Percentiles rank a stretch among this genome's conserved stretches.
phyloP scores from a whole-genome alignment of 2,329 filamentous ascomycete genomes.

The Ophiostoma populinum region DNA sequence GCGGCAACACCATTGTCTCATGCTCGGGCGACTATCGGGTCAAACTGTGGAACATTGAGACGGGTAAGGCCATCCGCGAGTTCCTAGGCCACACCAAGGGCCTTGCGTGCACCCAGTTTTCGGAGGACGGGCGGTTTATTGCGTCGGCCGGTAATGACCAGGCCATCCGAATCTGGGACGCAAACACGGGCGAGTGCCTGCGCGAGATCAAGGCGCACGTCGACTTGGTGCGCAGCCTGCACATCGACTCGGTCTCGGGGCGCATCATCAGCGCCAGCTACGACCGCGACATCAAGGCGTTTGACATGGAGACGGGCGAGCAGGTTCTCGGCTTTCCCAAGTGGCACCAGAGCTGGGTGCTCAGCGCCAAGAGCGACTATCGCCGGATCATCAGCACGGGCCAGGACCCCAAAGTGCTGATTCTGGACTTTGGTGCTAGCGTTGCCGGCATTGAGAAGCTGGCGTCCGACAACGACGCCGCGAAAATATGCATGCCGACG shows the following conservation, averaged over 20 bases:
- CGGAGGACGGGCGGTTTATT: constrained; percentile 82
- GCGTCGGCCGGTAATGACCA: constrained; percentile 91
- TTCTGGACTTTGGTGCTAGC: constrained; percentile 74
- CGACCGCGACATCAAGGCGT: constrained; percentile 89
- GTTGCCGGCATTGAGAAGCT: constrained; percentile 41
- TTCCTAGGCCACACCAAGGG: constrained; percentile 84
- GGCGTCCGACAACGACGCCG: constrained; percentile 18
- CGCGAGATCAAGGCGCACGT: constrained; percentile 69
- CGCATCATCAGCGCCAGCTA: constrained; percentile 86
- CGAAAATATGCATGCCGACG: not conserved
- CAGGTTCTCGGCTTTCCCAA: constrained; percentile 74
- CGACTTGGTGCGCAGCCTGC: constrained; percentile 72
- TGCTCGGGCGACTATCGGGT: constrained; percentile 87
- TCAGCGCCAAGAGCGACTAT: constrained; percentile 92
- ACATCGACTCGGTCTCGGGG: constrained; percentile 74
- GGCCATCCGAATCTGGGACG: constrained; percentile 90
- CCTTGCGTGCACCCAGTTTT: constrained; percentile 89
- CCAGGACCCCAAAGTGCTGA: constrained; percentile 79
- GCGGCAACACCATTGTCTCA: constrained; percentile 80
- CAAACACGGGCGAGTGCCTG: constrained; percentile 71
- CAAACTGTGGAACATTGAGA: constrained; percentile 89
- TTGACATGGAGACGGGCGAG: constrained; percentile 65
- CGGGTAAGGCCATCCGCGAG: constrained; percentile 75
- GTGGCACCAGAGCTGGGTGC: constrained; percentile 93
- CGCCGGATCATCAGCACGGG: constrained; percentile 85